A percentile compares a stretch with the other conserved stretches of the same genome.
phyloP scores from a whole-genome alignment of 805 yeast genomes.

The Metschnikowia proteae region DNA sequence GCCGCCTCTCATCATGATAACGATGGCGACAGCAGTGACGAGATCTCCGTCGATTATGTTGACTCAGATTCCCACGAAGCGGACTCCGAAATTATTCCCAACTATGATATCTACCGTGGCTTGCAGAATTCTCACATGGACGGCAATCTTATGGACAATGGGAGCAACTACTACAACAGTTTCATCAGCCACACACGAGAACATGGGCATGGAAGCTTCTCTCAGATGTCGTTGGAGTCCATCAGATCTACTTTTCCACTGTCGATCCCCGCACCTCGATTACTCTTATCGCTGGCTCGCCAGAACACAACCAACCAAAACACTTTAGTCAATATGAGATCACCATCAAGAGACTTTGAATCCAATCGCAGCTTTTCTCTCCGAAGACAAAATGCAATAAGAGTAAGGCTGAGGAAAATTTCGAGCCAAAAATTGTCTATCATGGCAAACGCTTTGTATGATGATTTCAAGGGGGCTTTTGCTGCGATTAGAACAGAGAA shows the following conservation, averaged over 20 bases:
- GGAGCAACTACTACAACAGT: not conserved
- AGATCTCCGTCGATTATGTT: slow-evolving; percentile 5
- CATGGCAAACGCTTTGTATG: slow-evolving; percentile 6
- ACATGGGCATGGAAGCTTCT: not conserved
- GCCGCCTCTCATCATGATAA: not conserved
- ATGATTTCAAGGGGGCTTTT: slow-evolving; percentile 5
- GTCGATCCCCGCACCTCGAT: slow-evolving; percentile 8
- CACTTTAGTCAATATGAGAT: slow-evolving; percentile 10
- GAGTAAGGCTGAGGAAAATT: slow-evolving; percentile 11
- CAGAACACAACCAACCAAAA: slow-evolving; percentile 22
- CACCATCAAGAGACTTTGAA: not conserved
- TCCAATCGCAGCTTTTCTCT: slow-evolving; percentile 22
- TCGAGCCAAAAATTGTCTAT: not conserved
- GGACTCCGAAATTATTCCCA: not conserved
- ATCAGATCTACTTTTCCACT: not conserved
- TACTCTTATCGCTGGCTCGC: slow-evolving; percentile 27
- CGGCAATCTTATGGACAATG: not conserved
- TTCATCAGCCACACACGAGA: not conserved
- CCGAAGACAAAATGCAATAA: slow-evolving; percentile 33
- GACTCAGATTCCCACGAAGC: slow-evolving; percentile 7
- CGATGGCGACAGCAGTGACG: slow-evolving; percentile 5
- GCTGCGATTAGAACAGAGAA: slow-evolving; percentile 5
- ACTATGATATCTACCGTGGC: not conserved
- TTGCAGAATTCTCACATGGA: not conserved
- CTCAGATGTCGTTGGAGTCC: not conserved